phyloP scores from a whole-genome alignment of 1,284 basidiomycete species.

The Peniophora sp. region DNA sequence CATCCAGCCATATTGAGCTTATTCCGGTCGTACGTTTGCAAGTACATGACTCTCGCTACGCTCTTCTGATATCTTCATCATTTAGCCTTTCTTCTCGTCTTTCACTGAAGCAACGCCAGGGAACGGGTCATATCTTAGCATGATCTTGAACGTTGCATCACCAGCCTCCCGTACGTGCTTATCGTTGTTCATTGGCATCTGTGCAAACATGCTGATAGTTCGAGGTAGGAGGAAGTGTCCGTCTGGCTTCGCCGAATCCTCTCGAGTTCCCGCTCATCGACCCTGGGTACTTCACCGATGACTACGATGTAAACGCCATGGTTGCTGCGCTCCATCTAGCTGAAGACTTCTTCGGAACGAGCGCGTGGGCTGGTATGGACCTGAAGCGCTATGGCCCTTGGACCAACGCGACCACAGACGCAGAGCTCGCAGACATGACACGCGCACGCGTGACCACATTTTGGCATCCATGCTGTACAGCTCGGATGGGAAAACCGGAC shows the following conservation, averaged over 20 bases:
- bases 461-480: slow-evolving; percentile 19
- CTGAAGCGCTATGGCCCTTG: slow-evolving; percentile 12
- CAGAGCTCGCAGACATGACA: slow-evolving; percentile 12
- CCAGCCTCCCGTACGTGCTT: slow-evolving; percentile 11
- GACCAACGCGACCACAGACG: slow-evolving; percentile 17
- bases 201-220: neutral
- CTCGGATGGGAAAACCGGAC: slow-evolving; percentile 15
- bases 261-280: slow-evolving; percentile 14
- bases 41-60: neutral
- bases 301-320: slow-evolving; percentile 10
- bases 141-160: slow-evolving; percentile 11
- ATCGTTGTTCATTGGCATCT: neutral
- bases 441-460: slow-evolving; percentile 14
- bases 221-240: slow-evolving; percentile 15
- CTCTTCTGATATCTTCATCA: no score
- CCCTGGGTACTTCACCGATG: slow-evolving; percentile 10
- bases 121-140: slow-evolving; percentile 12
- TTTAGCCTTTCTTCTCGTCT: neutral
- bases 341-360: slow-evolving; percentile 11
- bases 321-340: slow-evolving; percentile 7
- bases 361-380: slow-evolving; percentile 14
- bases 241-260: slow-evolving; percentile 11
- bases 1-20: slow-evolving; percentile 17
- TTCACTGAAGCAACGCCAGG: slow-evolving; percentile 5
- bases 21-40: slow-evolving; percentile 15